Evolutionary conservation across 2,329 filamentous ascomycete species (phyloP), one percentile per base, ranked within the genome.

Genomic region (Pseudogymnoascus sp.): DNA sequence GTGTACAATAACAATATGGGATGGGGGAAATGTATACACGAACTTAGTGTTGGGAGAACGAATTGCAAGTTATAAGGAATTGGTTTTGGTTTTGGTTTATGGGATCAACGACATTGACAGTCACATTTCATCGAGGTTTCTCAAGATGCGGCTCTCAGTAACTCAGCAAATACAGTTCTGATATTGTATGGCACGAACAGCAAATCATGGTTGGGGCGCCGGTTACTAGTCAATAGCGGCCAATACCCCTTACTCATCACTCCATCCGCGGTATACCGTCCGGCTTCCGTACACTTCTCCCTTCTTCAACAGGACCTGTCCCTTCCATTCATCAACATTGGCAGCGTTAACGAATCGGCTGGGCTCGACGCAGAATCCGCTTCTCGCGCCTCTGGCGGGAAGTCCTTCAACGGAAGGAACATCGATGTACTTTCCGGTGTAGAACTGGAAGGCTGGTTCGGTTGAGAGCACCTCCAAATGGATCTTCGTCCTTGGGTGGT

Each of bases 381-480:
- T 84, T 57, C 91, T 82, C 3, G 83, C 71, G 0, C 81, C 83
- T 57, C 90, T 82, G 1, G 87, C 85, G 0, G 87, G 83, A 28
- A 82, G 74, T 2, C 77, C 79, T 33, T 76, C 35, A 3, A 85
- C 78, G 30, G 78, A 87, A 0, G 89, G 87, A 11, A 96, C 87
- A 68, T 94, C 78, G 66, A 95, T 91, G 70, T 86, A 87, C 71
- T 89, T 87, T 66, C 93, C 94, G 0, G 91, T 95, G 76, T 97
- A 97, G 77, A 97, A 96, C 74, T 97, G 93, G 80, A 97, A 97
- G 0, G 91, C 90, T 0, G 94, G 94, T 78, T 97, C 93, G 0
- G 93, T 97, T 77, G 90, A 94, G 69, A 85, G 79, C 5, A 96
- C 88, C 74, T 97, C 90, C 58, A 97, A 84, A 72, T 95, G 88